Base-by-base conservation (phyloP, 2,329 filamentous ascomycete species). In the Ophiostoma perfectum region DNA sequence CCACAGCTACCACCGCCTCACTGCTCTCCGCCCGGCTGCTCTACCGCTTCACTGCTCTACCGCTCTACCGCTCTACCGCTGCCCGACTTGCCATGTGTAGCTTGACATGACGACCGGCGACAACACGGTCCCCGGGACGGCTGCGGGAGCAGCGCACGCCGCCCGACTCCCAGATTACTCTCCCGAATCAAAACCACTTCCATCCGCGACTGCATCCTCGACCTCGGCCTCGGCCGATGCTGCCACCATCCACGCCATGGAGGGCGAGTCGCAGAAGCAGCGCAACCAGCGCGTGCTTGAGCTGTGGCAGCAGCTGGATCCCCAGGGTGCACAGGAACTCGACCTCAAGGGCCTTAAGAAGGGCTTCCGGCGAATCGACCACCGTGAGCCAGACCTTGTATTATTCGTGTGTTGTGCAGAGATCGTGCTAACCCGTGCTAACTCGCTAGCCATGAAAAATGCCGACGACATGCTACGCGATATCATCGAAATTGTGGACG, bases 301-400 rank as follows among this genome's bases (percentile, higher is more conserved):
- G 77, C 86, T 98, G 75, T 98, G 94, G 93, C 82, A 81, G 76
- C 88, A 86, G 75, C 85, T 99, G 73, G 93, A 96, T 78, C 89
- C 89, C 72, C 86, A 88, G 72, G 84, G 84, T 70, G 88, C 89
- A 74, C 92, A 92, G 70, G 88, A 92, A 77, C 83, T 99, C 74
- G 93, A 98, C 79, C 82, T 96, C 72, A 88, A 90, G 77, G 93
- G 88, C 44, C 81, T 99, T 73, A 90, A 93, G 80, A 91, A 88
- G 80, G 95, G 94, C 4, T 80, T 99, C 76, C 88, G 84, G 77
- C 91, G 88, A 78, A 92, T 98, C 75, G 93, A 98, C 78, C 95
- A 99, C 78, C 95, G 93, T 96, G 76, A 80, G 82, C 67, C 60
- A 2, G 45, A 5, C 4, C 8, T 16, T 47, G 45, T 42, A 45